A percentile compares a stretch with the other conserved stretches of the same genome.
phyloP scores from a whole-genome alignment of 2,329 filamentous ascomycete genomes.

The Colletotrichum scovillei region DNA sequence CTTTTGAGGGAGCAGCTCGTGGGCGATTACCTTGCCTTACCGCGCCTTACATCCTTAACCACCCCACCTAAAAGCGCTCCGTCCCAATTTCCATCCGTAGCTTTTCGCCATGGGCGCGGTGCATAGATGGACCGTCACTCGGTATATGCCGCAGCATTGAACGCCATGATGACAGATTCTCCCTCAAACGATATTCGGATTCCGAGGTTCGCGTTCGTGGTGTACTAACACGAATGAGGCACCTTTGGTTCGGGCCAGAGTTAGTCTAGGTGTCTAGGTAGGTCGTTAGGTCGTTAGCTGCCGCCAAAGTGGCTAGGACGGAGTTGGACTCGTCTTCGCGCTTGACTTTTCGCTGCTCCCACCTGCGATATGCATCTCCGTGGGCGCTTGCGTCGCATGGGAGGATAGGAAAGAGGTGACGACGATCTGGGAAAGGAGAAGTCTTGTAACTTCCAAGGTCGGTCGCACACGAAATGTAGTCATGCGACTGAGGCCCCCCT shows the following conservation, averaged over 20 bases:
- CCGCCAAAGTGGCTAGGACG: neutral
- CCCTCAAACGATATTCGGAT: neutral
- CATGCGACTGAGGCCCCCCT: neutral
- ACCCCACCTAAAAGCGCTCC: too few relatives aligned
- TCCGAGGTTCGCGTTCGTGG: neutral
- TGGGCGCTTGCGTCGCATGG: neutral
- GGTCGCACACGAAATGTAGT: neutral
- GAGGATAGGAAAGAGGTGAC: neutral
- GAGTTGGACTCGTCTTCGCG: neutral
- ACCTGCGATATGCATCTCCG: neutral
- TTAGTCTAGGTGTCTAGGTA: neutral
- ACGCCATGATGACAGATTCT: constrained; percentile 1
- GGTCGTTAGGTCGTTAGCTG: neutral
- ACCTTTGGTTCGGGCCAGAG: neutral
- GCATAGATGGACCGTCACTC: neutral
- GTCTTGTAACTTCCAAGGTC: too few relatives aligned
- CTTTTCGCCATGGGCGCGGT: neutral
- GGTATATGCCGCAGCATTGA: neutral
- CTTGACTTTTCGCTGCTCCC: neutral
- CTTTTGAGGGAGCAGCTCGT: neutral
- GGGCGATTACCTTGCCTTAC: neutral
- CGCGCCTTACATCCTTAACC: too few relatives aligned
- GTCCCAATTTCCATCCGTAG: neutral
- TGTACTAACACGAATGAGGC: neutral
- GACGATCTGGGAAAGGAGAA: too few relatives aligned